These are phyloP conservation scores for Suillus luteus DNA, from an alignment of 768 basidiomycete genomes.

Conservation along the genomic window DNA sequence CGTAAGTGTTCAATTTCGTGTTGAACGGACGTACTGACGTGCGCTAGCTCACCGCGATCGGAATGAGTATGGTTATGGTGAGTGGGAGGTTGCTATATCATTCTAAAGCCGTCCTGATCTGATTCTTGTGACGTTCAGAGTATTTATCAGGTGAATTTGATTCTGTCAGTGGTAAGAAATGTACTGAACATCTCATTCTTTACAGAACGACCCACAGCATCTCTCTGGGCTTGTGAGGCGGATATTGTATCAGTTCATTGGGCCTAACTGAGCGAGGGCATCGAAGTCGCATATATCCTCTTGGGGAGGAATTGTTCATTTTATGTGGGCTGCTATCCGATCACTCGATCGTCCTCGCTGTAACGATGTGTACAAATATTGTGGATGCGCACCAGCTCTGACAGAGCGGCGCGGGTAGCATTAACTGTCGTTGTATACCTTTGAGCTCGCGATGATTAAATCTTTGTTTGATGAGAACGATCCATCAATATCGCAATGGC, in stretches of 20 bases:
- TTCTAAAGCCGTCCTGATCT: background rate
- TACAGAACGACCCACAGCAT: constrained; percentile 71
- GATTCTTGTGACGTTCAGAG: constrained; percentile 42
- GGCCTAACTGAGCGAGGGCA: constrained; percentile 59
- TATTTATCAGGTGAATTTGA: constrained; percentile 64
- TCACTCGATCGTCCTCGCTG: background rate
- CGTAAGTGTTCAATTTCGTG: constrained; percentile 40
- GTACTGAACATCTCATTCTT: background rate
- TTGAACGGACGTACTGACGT: constrained; percentile 14
- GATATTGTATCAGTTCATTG: constrained; percentile 87
- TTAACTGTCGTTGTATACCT: background rate
- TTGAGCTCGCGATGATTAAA: background rate
- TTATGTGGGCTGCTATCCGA: background rate
- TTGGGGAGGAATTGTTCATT: background rate
- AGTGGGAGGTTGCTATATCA: constrained; percentile 24
- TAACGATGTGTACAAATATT: background rate
- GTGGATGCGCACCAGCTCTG: background rate
- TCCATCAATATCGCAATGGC: background rate
- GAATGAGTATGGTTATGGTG: constrained; percentile 93
- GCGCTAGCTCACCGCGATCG: constrained; percentile 61
- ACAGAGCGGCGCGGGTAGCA: background rate
- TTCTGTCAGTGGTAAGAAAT: background rate
- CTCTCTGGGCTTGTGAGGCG: constrained; percentile 79
- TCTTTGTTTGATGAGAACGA: background rate
- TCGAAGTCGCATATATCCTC: background rate